Evolutionary conservation across 1,284 basidiomycete genomes (phyloP), one percentile per base, ranked within the genome.

Genomic region (Malassezia sp.): DNA sequence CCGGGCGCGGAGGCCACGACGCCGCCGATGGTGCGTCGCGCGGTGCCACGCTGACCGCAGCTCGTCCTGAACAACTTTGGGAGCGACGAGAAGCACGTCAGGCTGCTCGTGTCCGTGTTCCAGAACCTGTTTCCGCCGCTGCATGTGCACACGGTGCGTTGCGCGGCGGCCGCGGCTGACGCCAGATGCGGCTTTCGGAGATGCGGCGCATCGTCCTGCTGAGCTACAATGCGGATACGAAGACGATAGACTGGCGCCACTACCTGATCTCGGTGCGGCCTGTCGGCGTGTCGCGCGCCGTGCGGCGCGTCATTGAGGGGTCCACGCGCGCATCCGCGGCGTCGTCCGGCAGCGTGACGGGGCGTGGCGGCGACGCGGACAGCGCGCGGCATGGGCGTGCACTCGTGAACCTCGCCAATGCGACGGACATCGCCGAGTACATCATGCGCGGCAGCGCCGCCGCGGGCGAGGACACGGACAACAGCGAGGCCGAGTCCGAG

Each of bases 391-490:
- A 42, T 14, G 48, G 48, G 1, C 48, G 48, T 24, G 48, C 48
- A 22, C 57, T 85, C 18, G 76, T 90, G 21, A 81, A 97, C 70
- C 78, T 99, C 11, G 81, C 84, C 3, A 82, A 80, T 56, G 86
- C 90, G 59, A 82, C 84, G 63, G 91, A 99, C 70, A 84, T 99
- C 37, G 86, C 90, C 2, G 91, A 97, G 71, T 99, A 95, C 71
- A 74, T 99, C 49, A 75, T 97, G 27, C 75, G 87, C 23, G 78
- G 78, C 54, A 73, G 75, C 32, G 81, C 83, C 8, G 80, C 82
- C 45, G 73, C 75, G 2, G 81, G 79, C 8, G 87, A 83, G 33
- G 76, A 76, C 58, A 75, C 72, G 27, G 76, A 77, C 44, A 67
- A 63, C 26, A 66, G 73, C 61, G 78, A 66, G 45, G 66, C 76